phyloP scores from a whole-genome alignment of 2,329 filamentous ascomycete species.

The Nothophoma quercina region DNA sequence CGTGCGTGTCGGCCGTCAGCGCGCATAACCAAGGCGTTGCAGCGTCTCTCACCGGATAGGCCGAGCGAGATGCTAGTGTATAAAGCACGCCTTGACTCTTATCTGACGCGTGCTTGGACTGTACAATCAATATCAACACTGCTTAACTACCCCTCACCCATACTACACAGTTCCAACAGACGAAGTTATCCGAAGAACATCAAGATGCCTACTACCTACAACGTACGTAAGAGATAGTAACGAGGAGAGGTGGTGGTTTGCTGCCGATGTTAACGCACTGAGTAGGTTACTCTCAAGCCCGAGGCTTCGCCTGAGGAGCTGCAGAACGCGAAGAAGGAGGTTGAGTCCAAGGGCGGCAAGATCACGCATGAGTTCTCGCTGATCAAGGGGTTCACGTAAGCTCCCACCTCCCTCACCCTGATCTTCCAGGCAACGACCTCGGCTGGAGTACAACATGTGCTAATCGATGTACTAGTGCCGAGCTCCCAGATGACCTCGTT shows the following conservation, averaged over 20 bases:
- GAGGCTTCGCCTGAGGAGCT: slow-evolving; percentile 72
- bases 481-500: slow-evolving; percentile 73
- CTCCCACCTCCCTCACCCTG: background rate
- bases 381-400: slow-evolving; percentile 94
- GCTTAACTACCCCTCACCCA: slow-evolving; percentile 4
- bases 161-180: background rate
- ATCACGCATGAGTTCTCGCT: slow-evolving; percentile 85
- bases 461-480: slow-evolving; percentile 64
- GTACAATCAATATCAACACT: slow-evolving; percentile 1
- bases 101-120: slow-evolving; percentile 18
- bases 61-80: slow-evolving; percentile 23
- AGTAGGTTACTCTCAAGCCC: slow-evolving; percentile 80
- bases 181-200: background rate
- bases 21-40: slow-evolving; percentile 35
- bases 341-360: slow-evolving; percentile 77
- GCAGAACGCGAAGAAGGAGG: slow-evolving; percentile 79
- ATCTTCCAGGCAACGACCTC: too few relatives aligned
- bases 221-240: slow-evolving; percentile 30
- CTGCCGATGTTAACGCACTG: slow-evolving; percentile 8
- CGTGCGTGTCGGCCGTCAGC: slow-evolving; percentile 17
- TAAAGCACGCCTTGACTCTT: slow-evolving; percentile 31
- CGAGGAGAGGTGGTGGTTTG: background rate
- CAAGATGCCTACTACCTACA: slow-evolving; percentile 48
- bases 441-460: too few relatives aligned
- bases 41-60: slow-evolving; percentile 15